Conservation (phyloP, 768 basidiomycete genomes). For the Mrakia gelida region DNA sequence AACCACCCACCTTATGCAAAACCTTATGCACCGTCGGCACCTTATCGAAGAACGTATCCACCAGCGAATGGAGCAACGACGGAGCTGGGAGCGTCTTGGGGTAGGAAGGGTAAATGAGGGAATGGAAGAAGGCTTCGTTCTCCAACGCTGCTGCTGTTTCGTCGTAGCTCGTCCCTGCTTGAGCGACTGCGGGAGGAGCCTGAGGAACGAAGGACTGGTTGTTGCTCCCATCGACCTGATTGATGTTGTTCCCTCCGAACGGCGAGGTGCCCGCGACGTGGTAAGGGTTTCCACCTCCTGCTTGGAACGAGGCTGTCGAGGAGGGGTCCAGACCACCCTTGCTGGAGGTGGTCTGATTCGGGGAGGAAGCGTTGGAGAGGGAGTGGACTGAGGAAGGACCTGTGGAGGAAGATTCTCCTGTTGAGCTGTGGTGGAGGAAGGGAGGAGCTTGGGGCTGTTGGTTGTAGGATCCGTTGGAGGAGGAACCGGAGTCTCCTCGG, state of each 20-base stretch:
- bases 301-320: neutral
- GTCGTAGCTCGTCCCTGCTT: neutral
- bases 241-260: too few relatives aligned
- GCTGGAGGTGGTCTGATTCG: neutral
- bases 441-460: neutral
- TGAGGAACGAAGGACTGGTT: too few relatives aligned
- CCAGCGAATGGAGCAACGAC: slow-evolving; percentile 10
- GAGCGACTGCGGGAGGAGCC: neutral
- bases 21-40: slow-evolving; percentile 11
- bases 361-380: neutral
- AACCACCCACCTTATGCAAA: slow-evolving; percentile 9
- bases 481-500: neutral
- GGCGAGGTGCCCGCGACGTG: neutral
- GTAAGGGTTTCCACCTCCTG: neutral
- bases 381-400: slow-evolving; percentile 8
- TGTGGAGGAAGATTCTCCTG: slow-evolving; percentile 1
- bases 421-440: slow-evolving; percentile 11
- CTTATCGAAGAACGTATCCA: slow-evolving; percentile 30
- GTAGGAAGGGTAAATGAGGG: slow-evolving; percentile 12
- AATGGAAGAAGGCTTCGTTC: slow-evolving; percentile 11
- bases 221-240: neutral
- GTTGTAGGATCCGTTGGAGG: neutral
- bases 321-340: neutral
- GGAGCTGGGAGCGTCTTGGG: slow-evolving; percentile 21
- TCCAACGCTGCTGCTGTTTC: neutral